Base-by-base conservation (phyloP, 148 eudicot genomes). In the Diospyros lotus region DNA sequence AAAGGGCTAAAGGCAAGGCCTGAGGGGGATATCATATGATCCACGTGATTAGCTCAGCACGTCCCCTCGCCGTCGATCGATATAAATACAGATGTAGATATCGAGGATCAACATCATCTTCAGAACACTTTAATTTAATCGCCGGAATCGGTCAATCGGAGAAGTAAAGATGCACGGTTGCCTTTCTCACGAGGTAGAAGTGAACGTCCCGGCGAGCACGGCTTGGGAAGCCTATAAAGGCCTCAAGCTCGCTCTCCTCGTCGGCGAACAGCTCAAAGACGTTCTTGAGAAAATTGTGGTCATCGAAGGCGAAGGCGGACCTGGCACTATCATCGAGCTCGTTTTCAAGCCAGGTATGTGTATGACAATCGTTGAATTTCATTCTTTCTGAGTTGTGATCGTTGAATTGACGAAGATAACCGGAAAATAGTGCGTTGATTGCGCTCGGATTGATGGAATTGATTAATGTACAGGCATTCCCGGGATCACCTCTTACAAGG, bases 401-500 rank as follows among this genome's bases (percentile, higher is more conserved):
- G 59, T 50, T 6, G 28, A 28, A 28, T 28, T 28, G 28, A 28
- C 28, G 28, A 28, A 28, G 28, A 28, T 28, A 28, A 28, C 28
- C 28, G 28, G 28, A 28, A 28, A 28, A 28, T 28, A 28, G 28
- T 28, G 28, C 28, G 28, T 38, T 51, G 6, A 17, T 53, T 52
- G 44, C 45, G 15, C 15, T 64, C 4, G 13, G 6, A 18, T 11
- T 59, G 13, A 5, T 4, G 6, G 12, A 4, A 4, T 18, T 38
- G 3, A 44, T 18, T n/a, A 14, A 44, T 5, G 15, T 41, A 13
- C 53, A 77, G 86, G 80, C 2, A 72, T 42, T 0, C 45, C 60
- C 4, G 81, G 73, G 4, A 68, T 81, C 58, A 17, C 65, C 6
- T 78, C 82, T 3, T 83, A 82, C 84, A 89, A 83, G 75, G 93